Conservation (phyloP, 1,284 basidiomycete species). For the Gastroboletus turbinatus region DNA sequence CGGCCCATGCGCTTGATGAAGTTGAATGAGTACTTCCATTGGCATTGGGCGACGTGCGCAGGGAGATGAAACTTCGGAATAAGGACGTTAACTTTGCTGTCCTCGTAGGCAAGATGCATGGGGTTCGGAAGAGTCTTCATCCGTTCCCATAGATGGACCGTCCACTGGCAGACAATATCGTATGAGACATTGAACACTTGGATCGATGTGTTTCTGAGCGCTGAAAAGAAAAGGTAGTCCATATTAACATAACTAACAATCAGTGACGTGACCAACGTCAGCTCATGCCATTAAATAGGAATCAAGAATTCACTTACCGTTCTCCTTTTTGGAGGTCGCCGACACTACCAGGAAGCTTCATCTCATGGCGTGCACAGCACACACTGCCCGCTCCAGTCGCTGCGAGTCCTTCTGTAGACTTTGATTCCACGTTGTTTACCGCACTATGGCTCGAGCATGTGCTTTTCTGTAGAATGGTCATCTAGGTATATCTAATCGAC, state of each 20-base stretch:
- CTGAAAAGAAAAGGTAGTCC: too few relatives aligned
- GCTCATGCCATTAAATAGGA: background rate
- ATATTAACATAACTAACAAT: too few relatives aligned
- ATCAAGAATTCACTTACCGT: background rate
- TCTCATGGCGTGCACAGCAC: background rate
- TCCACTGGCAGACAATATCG: background rate
- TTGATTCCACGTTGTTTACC: too few relatives aligned
- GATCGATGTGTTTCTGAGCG: background rate
- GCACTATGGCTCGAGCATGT: too few relatives aligned
- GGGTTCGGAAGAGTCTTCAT: background rate
- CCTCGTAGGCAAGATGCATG: background rate
- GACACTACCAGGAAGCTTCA: background rate
- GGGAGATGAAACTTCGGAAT: background rate
- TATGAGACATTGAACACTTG: background rate
- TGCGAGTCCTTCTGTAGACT: too few relatives aligned
- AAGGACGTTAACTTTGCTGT: accelerated
- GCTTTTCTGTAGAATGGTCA: too few relatives aligned
- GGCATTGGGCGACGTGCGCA: background rate
- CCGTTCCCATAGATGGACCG: background rate
- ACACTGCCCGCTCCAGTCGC: too few relatives aligned
- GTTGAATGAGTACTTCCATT: background rate
- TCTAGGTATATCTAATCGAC: too few relatives aligned
- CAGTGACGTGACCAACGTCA: too few relatives aligned
- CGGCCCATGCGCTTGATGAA: background rate
- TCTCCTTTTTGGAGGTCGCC: background rate